Evolutionary conservation across 768 basidiomycete species (phyloP).

Genomic region (Serendipita sp.): DNA sequence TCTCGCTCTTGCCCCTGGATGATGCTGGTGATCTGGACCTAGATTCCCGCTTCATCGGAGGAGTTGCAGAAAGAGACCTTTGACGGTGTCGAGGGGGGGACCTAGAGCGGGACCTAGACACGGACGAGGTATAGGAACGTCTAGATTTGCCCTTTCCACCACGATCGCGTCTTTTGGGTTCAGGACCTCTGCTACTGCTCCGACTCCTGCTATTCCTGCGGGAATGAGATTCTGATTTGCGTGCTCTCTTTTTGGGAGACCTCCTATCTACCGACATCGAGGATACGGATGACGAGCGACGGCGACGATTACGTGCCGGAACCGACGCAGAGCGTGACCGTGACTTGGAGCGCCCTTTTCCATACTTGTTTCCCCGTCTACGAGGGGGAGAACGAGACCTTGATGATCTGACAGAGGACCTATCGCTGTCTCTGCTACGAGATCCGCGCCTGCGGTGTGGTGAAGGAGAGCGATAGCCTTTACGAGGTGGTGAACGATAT

Average conservation of each 20-base stretch:
- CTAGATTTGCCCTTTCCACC: conserved; percentile 9
- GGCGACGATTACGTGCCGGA: conserved; percentile 3
- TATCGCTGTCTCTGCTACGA: not conserved
- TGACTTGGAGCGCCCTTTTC: not conserved
- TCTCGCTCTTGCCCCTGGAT: not conserved
- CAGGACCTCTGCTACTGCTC: conserved; percentile 15
- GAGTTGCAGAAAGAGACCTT: conserved; percentile 6
- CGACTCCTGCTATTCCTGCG: conserved; percentile 15
- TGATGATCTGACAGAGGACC: not conserved
- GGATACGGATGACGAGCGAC: conserved; percentile 17
- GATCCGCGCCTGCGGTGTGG: conserved; percentile 16
- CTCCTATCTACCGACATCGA: conserved; percentile 22
- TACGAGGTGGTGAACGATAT: conserved; percentile 17
- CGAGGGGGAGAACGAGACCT: not conserved
- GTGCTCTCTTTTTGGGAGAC: not conserved
- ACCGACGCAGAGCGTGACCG: conserved; percentile 7
- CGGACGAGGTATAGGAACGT: conserved; percentile 16
- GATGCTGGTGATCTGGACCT: not conserved
- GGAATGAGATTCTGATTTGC: conserved; percentile 12
- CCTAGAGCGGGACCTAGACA: conserved; percentile 12
- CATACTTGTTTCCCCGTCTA: not conserved
- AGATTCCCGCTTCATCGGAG: not conserved
- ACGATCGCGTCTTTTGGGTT: not conserved
- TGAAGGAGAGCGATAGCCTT: conserved; percentile 25
- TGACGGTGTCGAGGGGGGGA: conserved; percentile 21